These are phyloP conservation scores for Puccinia horiana DNA, from an alignment of 1,284 basidiomycete genomes.

Conservation along the genomic window DNA sequence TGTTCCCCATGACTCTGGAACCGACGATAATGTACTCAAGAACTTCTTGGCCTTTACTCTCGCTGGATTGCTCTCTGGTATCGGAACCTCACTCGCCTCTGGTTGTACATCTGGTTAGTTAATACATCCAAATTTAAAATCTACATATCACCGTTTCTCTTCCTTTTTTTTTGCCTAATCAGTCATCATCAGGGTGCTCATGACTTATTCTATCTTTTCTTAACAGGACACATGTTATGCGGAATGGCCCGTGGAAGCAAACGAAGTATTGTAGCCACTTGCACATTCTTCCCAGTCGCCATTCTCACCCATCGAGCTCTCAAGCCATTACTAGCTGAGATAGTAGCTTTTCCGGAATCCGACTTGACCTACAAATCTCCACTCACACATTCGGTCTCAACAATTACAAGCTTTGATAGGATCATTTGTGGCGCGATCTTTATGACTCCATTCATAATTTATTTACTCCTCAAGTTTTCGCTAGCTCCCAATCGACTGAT, in stretches of 20 bases:
- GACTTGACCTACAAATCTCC: neutral
- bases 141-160: neutral
- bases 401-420: neutral
- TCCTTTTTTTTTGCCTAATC: neutral
- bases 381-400: neutral
- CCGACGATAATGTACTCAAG: neutral
- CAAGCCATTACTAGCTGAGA: neutral
- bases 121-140: neutral
- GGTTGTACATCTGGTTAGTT: constrained; percentile 38
- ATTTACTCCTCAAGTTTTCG: neutral
- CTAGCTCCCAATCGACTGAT: neutral
- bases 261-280: constrained; percentile 29
- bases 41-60: constrained; percentile 5
- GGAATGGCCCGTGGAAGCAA: constrained; percentile 39
- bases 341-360: neutral
- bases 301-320: constrained; percentile 37
- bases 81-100: constrained; percentile 14
- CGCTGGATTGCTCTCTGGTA: constrained; percentile 15
- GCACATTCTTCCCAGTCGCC: constrained; percentile 30
- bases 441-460: constrained; percentile 3
- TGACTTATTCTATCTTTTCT: neutral
- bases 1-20: neutral
- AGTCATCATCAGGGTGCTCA: no score
- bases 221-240: constrained; percentile 40
- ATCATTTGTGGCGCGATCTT: constrained; percentile 9